These are phyloP conservation scores for Cryptococcus hybrid DNA, from an alignment of 1,284 basidiomycete genomes.

Conservation along the genomic window DNA sequence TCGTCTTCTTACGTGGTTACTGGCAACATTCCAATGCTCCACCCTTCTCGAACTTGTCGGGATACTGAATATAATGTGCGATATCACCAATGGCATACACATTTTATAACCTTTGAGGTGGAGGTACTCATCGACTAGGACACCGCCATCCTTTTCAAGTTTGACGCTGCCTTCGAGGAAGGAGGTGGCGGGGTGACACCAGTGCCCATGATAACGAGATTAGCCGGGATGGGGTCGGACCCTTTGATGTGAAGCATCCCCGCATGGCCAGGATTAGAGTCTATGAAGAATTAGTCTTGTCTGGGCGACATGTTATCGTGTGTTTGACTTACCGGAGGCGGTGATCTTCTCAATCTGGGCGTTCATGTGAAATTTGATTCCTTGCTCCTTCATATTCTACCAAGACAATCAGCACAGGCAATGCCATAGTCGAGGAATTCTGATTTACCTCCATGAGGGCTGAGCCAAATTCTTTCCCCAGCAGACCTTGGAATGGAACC, in stretches of 20 bases:
- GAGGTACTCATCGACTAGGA: constrained; percentile 77
- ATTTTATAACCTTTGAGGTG: constrained; percentile 61
- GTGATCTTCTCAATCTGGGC: constrained; percentile 72
- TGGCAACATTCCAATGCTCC: constrained; percentile 85
- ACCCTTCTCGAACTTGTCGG: constrained; percentile 56
- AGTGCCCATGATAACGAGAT: constrained; percentile 83
- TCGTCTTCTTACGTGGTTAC: constrained; percentile 22
- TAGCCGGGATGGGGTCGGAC: constrained; percentile 64
- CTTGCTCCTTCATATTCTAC: constrained; percentile 72
- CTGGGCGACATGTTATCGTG: not conserved
- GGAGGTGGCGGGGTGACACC: constrained; percentile 68
- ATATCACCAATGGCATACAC: constrained; percentile 92
- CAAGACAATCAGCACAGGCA: not conserved
- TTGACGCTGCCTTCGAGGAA: constrained; percentile 65
- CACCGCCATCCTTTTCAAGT: constrained; percentile 74
- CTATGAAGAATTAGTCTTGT: constrained; percentile 13
- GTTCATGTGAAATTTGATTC: constrained; percentile 79
- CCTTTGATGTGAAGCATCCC: constrained; percentile 69
- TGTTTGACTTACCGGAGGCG: constrained; percentile 52
- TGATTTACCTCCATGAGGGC: constrained; percentile 69
- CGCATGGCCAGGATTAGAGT: constrained; percentile 40
- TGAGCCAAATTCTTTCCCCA: constrained; percentile 77
- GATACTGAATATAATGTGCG: constrained; percentile 70
- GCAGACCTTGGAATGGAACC: constrained; percentile 74
- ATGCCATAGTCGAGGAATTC: not conserved